Base-by-base conservation (phyloP, 805 yeast species). In the Zygosaccharomyces bisporus region DNA sequence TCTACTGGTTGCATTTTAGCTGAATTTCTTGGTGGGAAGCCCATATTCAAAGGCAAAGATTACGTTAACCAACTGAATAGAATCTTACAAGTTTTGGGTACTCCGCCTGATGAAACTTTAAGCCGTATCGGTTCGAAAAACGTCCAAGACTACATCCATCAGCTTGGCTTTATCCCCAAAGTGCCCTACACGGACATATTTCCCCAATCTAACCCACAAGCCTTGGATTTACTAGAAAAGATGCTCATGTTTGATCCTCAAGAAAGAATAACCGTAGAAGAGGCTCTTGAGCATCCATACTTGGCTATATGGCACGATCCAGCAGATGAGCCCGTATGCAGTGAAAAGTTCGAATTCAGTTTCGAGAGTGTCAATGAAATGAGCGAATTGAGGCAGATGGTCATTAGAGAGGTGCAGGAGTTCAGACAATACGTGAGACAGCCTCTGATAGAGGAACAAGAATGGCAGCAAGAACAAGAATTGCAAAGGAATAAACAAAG, bases 1-100 rank as follows among this genome's bases (percentile, higher is more conserved):
- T 88, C 97, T 0, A 95, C 93, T 16, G 99, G 99, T 2, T 93
- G 99, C 69, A 90, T 93, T 46, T 70, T 93, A 43, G 99, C 98
- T 1, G 99, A 93, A 63, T 74, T 93, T 50, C 69, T 93, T 14
- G 95, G 95, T 2, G 90, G 97, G 0, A 79, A 79, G 56, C 96
- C 99, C 1, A 74, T 93, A 17, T 93, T 93, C 69, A 84, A 91
- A 54, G 99, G 99, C 4, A 86, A 85, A 62, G 98, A 93, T 69
- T 93, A 91, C 61, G 96, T 91, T 23, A 95, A 93, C 63, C 99
- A 93, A 66, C 72, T 93, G 60, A 86, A 86, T 60, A 89, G 88
- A 68, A 91, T 91, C 41, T 70, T 93, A 44, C 78, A 83, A 58
- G 81, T 87, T 20, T 72, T 93, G 49, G 99, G 99, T n/a, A 87